Evolutionary conservation across 306 rosid species (phyloP).

Genomic region (Dalbergia cultrata): DNA sequence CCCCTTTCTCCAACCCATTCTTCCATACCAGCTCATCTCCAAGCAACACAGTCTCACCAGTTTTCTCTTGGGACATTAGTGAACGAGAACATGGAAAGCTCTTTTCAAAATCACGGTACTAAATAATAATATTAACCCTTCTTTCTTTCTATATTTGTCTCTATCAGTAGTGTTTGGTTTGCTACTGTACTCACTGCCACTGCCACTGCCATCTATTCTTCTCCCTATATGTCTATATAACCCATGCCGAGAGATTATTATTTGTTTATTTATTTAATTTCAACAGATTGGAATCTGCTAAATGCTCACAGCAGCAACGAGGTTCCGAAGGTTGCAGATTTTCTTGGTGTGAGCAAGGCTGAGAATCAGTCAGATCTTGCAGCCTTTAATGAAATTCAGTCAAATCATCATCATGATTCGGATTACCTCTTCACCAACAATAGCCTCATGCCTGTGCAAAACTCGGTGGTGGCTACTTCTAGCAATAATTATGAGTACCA

Average conservation of each 20-base stretch:
- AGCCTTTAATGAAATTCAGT: constrained; percentile 64
- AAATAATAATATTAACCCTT: not conserved
- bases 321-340: constrained; percentile 95
- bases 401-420: constrained; percentile 52
- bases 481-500: constrained; percentile 61
- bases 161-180: not conserved
- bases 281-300: constrained; percentile 87
- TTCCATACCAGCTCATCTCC: constrained; percentile 76
- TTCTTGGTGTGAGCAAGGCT: constrained; percentile 89
- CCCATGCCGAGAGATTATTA: not conserved
- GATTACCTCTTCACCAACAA: constrained; percentile 69
- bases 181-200: too few relatives aligned
- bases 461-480: constrained; percentile 54
- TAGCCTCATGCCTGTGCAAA: constrained; percentile 66
- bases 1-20: constrained; percentile 91
- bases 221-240: not conserved
- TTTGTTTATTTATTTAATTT: not conserved
- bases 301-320: constrained; percentile 64
- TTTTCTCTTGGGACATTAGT: constrained; percentile 82
- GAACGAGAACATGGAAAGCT: constrained; percentile 77
- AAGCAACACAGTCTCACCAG: constrained; percentile 77
- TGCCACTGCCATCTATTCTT: not conserved
- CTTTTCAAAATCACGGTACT: constrained; percentile 84
- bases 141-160: not conserved
- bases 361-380: constrained; percentile 85